Base-by-base conservation (phyloP, 148 eudicot genomes). In the Cornus florida region DNA sequence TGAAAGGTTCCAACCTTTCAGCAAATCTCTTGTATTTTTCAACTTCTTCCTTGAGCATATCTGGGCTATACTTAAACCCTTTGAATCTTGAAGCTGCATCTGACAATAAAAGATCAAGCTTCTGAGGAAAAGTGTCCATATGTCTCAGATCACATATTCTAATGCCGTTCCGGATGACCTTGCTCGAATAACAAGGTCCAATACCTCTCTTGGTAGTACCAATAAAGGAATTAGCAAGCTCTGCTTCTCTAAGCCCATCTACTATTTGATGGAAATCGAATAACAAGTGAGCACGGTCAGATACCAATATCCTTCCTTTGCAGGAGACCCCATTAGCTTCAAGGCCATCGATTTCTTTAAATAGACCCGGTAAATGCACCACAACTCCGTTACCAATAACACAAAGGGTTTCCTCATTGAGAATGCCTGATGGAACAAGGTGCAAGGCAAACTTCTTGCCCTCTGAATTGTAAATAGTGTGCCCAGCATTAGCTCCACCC, bases 401-500 rank as follows among this genome's bases (percentile, higher is more conserved):
- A 84, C 99, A 96, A 2, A 90, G 77, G 10, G 99, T 92, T 64
- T 89, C 94, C 82, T 93, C 97, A 19, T 93, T 92, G 60, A 96
- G 97, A 71, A 96, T 96, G 66, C 99, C 99, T 33, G 99, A 96
- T 60, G 99, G 99, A 79, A 96, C 97, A 43, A 96, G 91, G 87
- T 92, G 98, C 74, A 95, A 97, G 46, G 97, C 92, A 88, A 96
- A 96, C 86, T 96, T 93, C 76, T 96, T 95, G 8, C 99, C 99
- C 88, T 93, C 98, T 5, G 95, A 82, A 70, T 92, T 92, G 86
- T 96, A 96, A 70, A 96, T 96, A 70, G 99, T 96, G 84, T 93
- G 98, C 28, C 99, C 97, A 50, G 99, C 99, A 84, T 96, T 96
- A 76, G 99, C 95, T 80, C 99, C 98, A 75, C 98, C 99, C 97